Conservation (phyloP, 139 green algal genomes). For the Marvania coccoides region DNA sequence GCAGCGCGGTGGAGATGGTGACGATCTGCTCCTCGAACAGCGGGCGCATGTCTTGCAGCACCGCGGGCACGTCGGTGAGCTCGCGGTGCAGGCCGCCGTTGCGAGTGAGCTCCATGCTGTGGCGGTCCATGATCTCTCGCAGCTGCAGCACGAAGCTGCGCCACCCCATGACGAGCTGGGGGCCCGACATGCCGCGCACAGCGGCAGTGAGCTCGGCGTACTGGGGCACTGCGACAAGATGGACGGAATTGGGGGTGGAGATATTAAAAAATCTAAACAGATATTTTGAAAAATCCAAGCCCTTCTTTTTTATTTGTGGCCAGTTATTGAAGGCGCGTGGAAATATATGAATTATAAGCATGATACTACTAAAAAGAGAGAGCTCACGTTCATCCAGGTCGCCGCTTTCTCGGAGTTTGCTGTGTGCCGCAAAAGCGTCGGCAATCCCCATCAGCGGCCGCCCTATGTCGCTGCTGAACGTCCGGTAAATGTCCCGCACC, state of each 20-base stretch:
- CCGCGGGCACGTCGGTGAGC: not conserved
- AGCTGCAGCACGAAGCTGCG: not conserved
- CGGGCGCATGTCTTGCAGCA: not conserved
- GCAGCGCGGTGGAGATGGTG: not conserved
- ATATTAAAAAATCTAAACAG: no score
- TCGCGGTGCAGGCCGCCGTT: not conserved
- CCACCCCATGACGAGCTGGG: not conserved
- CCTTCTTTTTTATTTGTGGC: no score
- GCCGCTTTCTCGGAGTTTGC: not conserved
- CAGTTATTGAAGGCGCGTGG: no score
- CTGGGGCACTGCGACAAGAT: not conserved
- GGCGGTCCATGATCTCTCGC: not conserved
- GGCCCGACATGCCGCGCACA: not conserved
- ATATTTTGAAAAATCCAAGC: slow-evolving; percentile 1
- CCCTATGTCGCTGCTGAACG: not conserved
- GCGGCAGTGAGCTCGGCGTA: not conserved
- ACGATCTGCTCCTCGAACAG: not conserved
- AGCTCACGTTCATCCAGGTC: not conserved
- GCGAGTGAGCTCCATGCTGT: not conserved
- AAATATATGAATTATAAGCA: no score
- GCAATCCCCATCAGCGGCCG: not conserved
- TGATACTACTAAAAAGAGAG: no score
- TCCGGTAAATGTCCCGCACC: not conserved
- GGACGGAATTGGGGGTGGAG: no score
- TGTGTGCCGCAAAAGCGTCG: not conserved